Base-by-base conservation (phyloP, 169 alveolate genomes). In the Plasmodium falciparum region DNA sequence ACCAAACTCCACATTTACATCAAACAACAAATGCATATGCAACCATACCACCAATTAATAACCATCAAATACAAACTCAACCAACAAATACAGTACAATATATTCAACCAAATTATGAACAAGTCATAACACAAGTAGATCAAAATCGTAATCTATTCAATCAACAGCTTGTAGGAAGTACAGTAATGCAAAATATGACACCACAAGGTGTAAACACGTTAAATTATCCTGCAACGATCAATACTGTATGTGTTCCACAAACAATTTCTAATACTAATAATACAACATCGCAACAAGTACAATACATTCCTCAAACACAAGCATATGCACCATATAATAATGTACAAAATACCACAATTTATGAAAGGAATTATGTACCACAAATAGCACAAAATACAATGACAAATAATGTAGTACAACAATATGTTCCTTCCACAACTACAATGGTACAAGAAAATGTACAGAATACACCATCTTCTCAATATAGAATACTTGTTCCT, bases 401-500 rank as follows among this genome's bases (percentile, higher is more conserved):
- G 0, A 59, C 75, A 39, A 61, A 22, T 29, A 59, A 49, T 29
- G 47, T 29, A 17, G 47, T 50, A 39, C 58, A 80, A 15, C 90
- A 66, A 49, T 67, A 43, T 26, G 22, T 33, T 66, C 26, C 70
- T 22, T n/a, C 67, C 20, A n/a, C 52, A 67, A 54, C 47, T 33
- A 71, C 65, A 12, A 17, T 67, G 5, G 17, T 80, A 33, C 72
- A 69, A 58, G 71, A 26, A 54, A 72, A 58, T 47, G 15, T 39
- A 45, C 4, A 39, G 39, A 56, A 71, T 45, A 69, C 56, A 13
- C 24, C 54, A 54, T 1, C 49, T 33, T 66, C 75, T 26, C 71
- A 61, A 66, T 45, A 26, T 22, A 50, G 76, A 76, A 49, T 75
- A 50, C 5, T 58, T 15, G 20, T 65, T 47, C 89, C 83, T 52